Evolutionary conservation across 1,284 basidiomycete genomes (phyloP).

Genomic region (Hortiboletus rubellus): DNA sequence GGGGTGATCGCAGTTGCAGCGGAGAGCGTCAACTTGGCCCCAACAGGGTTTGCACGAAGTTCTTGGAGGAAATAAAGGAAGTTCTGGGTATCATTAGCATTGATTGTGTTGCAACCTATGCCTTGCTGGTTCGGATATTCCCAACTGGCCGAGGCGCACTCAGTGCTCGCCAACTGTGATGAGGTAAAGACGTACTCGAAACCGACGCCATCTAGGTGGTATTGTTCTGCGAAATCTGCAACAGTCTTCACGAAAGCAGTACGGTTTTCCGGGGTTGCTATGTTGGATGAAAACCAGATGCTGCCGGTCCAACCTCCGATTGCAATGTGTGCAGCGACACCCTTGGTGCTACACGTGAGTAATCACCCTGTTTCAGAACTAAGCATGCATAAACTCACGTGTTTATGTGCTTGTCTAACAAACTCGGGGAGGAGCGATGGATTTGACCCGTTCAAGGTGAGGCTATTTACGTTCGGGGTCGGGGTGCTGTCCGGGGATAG

Average conservation of each 20-base stretch:
- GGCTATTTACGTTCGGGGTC: conserved; percentile 40
- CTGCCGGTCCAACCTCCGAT: conserved; percentile 83
- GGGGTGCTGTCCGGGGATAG: conserved; percentile 38
- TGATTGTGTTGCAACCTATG: conserved; percentile 46
- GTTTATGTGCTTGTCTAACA: conserved; percentile 49
- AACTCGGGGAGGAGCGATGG: conserved; percentile 48
- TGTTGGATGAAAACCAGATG: conserved; percentile 69
- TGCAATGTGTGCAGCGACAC: conserved; percentile 68
- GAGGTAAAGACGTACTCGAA: conserved; percentile 23
- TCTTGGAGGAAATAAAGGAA: conserved; percentile 49
- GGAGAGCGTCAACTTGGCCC: conserved; percentile 51
- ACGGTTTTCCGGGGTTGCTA: conserved; percentile 58
- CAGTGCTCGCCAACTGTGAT: background rate
- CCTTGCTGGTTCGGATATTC: conserved; percentile 54
- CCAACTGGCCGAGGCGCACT: conserved; percentile 30
- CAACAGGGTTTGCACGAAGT: conserved; percentile 44
- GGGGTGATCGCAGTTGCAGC: conserved; percentile 58
- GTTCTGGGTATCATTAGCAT: conserved; percentile 44
- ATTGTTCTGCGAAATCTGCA: conserved; percentile 54
- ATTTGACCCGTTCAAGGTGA: conserved; percentile 45
- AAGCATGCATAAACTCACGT: conserved; percentile 24
- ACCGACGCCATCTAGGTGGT: conserved; percentile 36
- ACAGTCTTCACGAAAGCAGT: conserved; percentile 71
- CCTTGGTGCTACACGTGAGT: conserved; percentile 33
- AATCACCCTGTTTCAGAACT: background rate